phyloP scores from a whole-genome alignment of 495 filamentous ascomycete genomes.

The Oidiodendron maius region DNA sequence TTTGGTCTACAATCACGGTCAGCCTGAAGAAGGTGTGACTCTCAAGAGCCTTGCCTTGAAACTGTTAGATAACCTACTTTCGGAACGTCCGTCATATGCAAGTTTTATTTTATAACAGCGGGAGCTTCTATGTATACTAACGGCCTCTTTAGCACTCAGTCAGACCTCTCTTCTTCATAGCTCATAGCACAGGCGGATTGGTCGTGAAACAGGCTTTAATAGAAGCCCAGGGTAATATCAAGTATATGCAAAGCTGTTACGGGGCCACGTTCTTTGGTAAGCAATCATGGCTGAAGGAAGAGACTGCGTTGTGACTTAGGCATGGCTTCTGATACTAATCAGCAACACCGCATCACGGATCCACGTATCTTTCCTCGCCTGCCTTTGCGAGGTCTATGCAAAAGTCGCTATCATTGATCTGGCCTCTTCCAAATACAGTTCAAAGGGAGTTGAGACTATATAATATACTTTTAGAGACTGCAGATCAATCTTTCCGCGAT shows the following conservation, averaged over 20 bases:
- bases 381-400: constrained; percentile 36
- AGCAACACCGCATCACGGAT: constrained; percentile 42
- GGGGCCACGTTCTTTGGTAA: constrained; percentile 38
- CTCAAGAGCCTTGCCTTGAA: not conserved
- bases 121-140: not conserved
- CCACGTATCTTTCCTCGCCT: constrained; percentile 40
- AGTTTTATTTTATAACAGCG: not conserved
- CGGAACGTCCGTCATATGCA: not conserved
- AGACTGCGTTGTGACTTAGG: not conserved
- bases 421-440: constrained; percentile 26
- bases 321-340: constrained; percentile 5
- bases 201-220: constrained; percentile 25
- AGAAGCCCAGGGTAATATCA: not conserved
- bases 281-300: not conserved
- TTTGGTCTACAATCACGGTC: not conserved
- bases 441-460: not conserved
- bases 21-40: not conserved
- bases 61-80: not conserved
- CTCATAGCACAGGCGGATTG: constrained; percentile 33
- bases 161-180: constrained; percentile 32
- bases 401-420: constrained; percentile 31
- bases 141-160: too few species aligned
- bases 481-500: constrained; percentile 37
- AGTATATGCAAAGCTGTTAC: constrained; percentile 35
- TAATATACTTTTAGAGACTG: not conserved